A percentile compares a stretch with the other conserved stretches of the same genome.
Evolutionary conservation across 768 basidiomycete species (phyloP).

Genomic region (Tubosaeta sp.): DNA sequence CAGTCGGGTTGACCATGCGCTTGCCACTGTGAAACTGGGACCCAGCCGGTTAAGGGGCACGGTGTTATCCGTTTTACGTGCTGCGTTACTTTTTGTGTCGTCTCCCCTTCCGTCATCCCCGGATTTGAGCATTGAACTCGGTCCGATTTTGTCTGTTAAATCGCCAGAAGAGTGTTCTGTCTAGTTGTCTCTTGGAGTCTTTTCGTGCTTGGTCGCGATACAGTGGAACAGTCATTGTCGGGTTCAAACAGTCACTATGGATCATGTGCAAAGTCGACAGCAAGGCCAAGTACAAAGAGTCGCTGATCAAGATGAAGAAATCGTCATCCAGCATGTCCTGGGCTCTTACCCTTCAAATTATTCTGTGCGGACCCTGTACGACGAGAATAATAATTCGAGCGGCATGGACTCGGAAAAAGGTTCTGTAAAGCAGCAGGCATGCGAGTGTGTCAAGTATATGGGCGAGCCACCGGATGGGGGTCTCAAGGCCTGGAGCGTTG

Average conservation of each 20-base stretch:
- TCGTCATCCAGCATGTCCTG: background rate
- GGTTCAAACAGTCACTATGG: background rate
- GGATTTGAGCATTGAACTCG: background rate
- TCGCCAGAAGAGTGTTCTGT: background rate
- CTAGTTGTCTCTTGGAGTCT: too few species aligned
- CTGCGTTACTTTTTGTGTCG: background rate
- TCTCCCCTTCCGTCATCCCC: background rate
- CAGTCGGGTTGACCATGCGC: background rate
- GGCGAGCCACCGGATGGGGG: conserved; percentile 27
- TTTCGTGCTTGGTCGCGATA: background rate
- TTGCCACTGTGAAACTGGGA: background rate
- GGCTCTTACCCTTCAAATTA: background rate
- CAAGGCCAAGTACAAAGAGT: background rate
- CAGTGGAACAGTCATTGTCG: too few species aligned
- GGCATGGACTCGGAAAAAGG: conserved; percentile 11
- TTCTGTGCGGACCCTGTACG: conserved; percentile 7
- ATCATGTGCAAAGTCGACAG: background rate
- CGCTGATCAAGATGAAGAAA: background rate
- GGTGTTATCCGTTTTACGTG: background rate
- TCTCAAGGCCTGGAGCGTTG: conserved; percentile 27
- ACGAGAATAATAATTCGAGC: background rate
- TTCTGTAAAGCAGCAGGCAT: background rate
- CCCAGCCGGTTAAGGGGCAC: background rate
- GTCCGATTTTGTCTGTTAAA: background rate
- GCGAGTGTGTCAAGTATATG: conserved; percentile 12